Base-by-base conservation (phyloP, 2,329 filamentous ascomycete species). In the Pestalotiopsis fici region DNA sequence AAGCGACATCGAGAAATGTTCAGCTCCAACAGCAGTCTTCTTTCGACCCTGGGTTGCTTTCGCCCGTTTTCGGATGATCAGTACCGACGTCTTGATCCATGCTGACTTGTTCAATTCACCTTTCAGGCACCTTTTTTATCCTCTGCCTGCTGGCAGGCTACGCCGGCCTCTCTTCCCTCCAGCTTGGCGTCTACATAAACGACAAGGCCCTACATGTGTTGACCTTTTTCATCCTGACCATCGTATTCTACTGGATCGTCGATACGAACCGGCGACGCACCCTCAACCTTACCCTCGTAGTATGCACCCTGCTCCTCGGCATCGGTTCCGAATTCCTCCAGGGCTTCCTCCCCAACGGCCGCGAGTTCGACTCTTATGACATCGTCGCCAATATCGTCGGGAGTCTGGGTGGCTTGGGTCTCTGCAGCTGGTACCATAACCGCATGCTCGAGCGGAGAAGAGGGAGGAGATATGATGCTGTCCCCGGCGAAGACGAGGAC, bases 171-270 rank as follows among this genome's bases (percentile, higher is more conserved):
- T 90, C 93, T 37, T 83, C 86, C 50, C 77, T 90, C 65, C 86
- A 90, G 71, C 75, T 88, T 72, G 82, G 81, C 69, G 73, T 80
- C 69, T 78, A 85, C 75, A 87, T 95, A 78, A 94, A 97, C 83
- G 95, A 98, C 86, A 98, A 99, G 81, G 83, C 92, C 75, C 87
- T 98, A 31, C 96, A 98, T 81, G 86, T 93, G 74, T 69, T 94
- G 67, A 95, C 93, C 74, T 98, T 99, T 84, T 97, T 98, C 85
- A 78, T 93, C 72, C 87, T 99, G 65, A 97, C 95, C 18, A 81
- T 93, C 71, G 83, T 88, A 73, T 98, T 98, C 86, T 99, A 99
- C 88, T 99, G 96, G 94, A 93, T 98, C 77, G 82, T 98, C 74
- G 96, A 99, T 79, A 97, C 94, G 64, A 92, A 90, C 70, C 93